Evolutionary conservation across 1,139 yeast species (phyloP).

Genomic region (Debaryomycetaceae sp.): DNA sequence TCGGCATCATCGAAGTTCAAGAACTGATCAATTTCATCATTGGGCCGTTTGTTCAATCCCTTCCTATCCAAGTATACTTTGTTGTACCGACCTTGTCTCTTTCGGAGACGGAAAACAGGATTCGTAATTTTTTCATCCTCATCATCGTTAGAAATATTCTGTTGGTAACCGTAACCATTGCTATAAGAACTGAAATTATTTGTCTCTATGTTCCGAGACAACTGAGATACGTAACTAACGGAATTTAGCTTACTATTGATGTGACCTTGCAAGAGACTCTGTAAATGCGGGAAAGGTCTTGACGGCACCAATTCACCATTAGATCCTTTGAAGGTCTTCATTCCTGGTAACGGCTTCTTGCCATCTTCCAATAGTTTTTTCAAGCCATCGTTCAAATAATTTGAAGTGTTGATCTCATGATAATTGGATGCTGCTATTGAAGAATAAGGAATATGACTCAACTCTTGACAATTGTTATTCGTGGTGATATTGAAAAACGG

Average conservation of each 20-base stretch:
- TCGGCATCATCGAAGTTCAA: conserved; percentile 27
- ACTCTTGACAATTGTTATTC: conserved; percentile 49
- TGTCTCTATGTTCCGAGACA: conserved; percentile 41
- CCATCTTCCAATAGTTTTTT: conserved; percentile 40
- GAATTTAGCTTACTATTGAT: conserved; percentile 21
- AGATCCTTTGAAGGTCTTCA: conserved; percentile 43
- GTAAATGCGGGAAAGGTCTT: conserved; percentile 40
- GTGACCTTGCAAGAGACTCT: conserved; percentile 32
- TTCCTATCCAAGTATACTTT: conserved; percentile 72
- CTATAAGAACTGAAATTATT: conserved; percentile 47
- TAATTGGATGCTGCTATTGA: conserved; percentile 70
- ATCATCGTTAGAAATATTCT: conserved; percentile 17
- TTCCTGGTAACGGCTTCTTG: conserved; percentile 41
- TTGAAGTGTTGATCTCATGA: conserved; percentile 66
- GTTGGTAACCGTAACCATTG: conserved; percentile 36
- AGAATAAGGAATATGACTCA: conserved; percentile 72
- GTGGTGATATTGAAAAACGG: conserved; percentile 75
- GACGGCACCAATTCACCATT: conserved; percentile 46
- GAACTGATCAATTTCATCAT: conserved; percentile 36
- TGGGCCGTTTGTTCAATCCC: conserved; percentile 33
- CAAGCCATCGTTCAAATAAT: conserved; percentile 43
- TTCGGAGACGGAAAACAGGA: conserved; percentile 62
- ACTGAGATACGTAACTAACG: conserved; percentile 36
- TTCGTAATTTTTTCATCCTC: conserved; percentile 40
- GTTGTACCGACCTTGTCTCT: conserved; percentile 72